Evolutionary conservation across 495 filamentous ascomycete species (phyloP).

Genomic region (Penicillium coprophilum): DNA sequence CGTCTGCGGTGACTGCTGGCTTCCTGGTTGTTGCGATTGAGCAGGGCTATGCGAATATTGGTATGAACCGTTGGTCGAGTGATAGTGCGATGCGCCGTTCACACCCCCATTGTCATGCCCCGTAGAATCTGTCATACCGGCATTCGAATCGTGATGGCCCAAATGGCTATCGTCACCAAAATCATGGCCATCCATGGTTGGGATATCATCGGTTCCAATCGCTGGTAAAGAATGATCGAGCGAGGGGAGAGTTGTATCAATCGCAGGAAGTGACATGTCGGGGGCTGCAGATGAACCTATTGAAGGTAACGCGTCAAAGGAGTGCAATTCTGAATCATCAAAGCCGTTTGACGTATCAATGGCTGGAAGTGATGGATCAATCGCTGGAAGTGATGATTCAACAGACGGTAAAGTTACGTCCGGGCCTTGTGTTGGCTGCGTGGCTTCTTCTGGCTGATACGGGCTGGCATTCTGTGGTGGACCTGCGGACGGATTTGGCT

Average conservation of each 20-base stretch:
- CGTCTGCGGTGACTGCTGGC: conserved; percentile 25
- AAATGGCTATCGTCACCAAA: conserved; percentile 24
- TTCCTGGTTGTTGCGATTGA: conserved; percentile 22
- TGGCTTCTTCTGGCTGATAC: conserved; percentile 6
- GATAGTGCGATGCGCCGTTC: conserved; percentile 28
- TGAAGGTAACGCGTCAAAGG: conserved; percentile 39
- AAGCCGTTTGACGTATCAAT: conserved; percentile 23
- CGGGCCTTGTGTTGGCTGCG: conserved; percentile 9
- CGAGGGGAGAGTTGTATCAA: conserved; percentile 38
- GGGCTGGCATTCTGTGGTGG: conserved; percentile 9
- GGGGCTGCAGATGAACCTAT: conserved; percentile 26
- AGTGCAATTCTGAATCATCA: conserved; percentile 31
- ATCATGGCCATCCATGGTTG: conserved; percentile 31
- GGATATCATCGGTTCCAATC: conserved; percentile 35
- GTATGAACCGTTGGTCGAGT: conserved; percentile 36
- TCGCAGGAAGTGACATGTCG: conserved; percentile 40
- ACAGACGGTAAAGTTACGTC: conserved; percentile 17
- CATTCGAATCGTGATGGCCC: conserved; percentile 20
- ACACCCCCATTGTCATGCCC: conserved; percentile 29
- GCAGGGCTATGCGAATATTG: conserved; percentile 28
- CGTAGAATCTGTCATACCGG: conserved; percentile 22
- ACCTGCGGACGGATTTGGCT: background rate
- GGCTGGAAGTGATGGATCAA: conserved; percentile 22
- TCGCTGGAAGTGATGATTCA: conserved; percentile 24
- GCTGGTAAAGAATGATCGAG: conserved; percentile 40